These are phyloP conservation scores for Iris macrosiphon DNA, from an alignment of 106 monocot species.

Conservation along the genomic window DNA sequence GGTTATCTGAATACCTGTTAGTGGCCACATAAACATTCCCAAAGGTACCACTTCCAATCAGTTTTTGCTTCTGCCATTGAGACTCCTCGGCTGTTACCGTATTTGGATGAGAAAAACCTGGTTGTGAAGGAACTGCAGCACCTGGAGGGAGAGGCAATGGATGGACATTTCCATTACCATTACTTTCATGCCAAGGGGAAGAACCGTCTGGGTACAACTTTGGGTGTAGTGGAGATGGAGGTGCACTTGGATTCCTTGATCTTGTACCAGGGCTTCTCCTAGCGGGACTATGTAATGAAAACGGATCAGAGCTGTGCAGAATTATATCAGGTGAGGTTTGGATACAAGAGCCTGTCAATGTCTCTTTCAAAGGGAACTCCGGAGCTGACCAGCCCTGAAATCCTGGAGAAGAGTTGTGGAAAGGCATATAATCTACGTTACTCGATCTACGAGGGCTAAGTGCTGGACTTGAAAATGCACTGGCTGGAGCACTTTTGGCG, in stretches of 20 bases:
- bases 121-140: slow-evolving; percentile 20
- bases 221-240: slow-evolving; percentile 77
- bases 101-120: slow-evolving; percentile 28
- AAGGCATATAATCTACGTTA: slow-evolving; percentile 32
- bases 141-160: slow-evolving; percentile 89
- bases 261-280: slow-evolving; percentile 38
- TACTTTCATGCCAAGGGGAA: slow-evolving; percentile 30
- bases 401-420: slow-evolving; percentile 25
- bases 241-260: slow-evolving; percentile 73
- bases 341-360: slow-evolving; percentile 16
- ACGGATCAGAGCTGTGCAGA: slow-evolving; percentile 49
- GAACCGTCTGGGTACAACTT: slow-evolving; percentile 46
- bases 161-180: slow-evolving; percentile 49
- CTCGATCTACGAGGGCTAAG: slow-evolving; percentile 63
- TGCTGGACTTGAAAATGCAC: slow-evolving; percentile 69
- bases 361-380: slow-evolving; percentile 28
- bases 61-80: slow-evolving; percentile 78
- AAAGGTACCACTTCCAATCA: slow-evolving; percentile 92
- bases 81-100: slow-evolving; percentile 34
- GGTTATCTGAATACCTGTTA: slow-evolving; percentile 60
- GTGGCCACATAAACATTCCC: slow-evolving; percentile 89
- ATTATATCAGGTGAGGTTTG: slow-evolving; percentile 33
- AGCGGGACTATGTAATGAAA: slow-evolving; percentile 51
- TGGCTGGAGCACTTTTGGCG: slow-evolving; percentile 86
- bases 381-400: slow-evolving; percentile 31